These are phyloP conservation scores for Wakefieldia striispora DNA, from an alignment of 768 basidiomycete genomes.

Conservation along the genomic window DNA sequence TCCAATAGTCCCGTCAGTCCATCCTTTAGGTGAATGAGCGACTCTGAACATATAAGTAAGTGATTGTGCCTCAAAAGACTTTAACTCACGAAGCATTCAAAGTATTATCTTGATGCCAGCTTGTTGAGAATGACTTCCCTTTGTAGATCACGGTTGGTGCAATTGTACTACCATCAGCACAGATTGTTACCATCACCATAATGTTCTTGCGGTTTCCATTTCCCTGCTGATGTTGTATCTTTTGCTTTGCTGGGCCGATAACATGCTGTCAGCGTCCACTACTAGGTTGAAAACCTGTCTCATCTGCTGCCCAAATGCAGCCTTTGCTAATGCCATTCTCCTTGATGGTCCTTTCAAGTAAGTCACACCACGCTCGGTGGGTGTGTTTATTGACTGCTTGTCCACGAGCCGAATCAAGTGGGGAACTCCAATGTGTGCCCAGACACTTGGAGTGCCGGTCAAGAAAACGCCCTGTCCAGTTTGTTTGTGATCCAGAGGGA, in stretches of 20 bases:
- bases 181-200: slow-evolving; percentile 38
- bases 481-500: too few species aligned
- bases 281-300: slow-evolving; percentile 14
- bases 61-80: too few species aligned
- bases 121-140: slow-evolving; percentile 20
- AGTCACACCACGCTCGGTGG: slow-evolving; percentile 33
- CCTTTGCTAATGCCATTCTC: background rate
- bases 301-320: slow-evolving; percentile 17
- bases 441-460: too few species aligned
- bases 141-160: slow-evolving; percentile 36
- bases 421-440: background rate
- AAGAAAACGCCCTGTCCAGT: too few species aligned
- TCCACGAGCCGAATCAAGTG: slow-evolving; percentile 9
- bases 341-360: slow-evolving; percentile 28
- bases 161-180: slow-evolving; percentile 37
- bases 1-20: slow-evolving; percentile 29
- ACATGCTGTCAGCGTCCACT: slow-evolving; percentile 1
- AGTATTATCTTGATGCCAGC: slow-evolving; percentile 21
- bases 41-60: slow-evolving; percentile 8
- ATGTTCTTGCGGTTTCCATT: slow-evolving; percentile 24
- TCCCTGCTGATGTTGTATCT: slow-evolving; percentile 19
- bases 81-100: too few species aligned
- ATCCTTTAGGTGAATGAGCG: slow-evolving; percentile 23
- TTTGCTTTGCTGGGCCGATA: background rate
- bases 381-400: slow-evolving; percentile 37